Percentiles rank a stretch among this genome's conserved stretches.
Conservation (phyloP, 2,329 filamentous ascomycete genomes). For the Colletotrichum sp. region DNA sequence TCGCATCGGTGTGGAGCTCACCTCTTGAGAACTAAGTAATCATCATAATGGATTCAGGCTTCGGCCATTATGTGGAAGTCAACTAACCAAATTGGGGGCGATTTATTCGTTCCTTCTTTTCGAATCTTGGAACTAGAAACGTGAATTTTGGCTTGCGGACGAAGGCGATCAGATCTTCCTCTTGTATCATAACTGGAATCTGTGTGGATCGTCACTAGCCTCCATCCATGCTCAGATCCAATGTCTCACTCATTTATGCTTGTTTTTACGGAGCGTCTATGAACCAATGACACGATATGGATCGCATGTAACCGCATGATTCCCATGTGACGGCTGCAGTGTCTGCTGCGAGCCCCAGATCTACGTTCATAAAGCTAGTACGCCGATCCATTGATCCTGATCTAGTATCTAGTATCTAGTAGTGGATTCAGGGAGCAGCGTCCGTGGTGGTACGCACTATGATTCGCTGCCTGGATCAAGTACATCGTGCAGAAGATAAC, state of each 20-base stretch:
- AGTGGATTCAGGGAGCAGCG: background rate
- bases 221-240: background rate
- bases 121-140: background rate
- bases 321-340: background rate
- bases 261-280: background rate
- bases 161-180: background rate
- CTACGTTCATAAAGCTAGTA: background rate
- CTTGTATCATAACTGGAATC: background rate
- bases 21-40: background rate
- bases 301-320: background rate
- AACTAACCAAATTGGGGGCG: background rate
- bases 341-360: background rate
- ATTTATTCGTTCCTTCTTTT: background rate
- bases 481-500: background rate
- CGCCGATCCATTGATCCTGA: background rate
- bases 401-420: background rate
- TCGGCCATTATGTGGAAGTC: background rate
- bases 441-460: background rate
- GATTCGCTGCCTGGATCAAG: background rate
- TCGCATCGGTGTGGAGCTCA: background rate
- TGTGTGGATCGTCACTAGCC: background rate
- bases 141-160: background rate
- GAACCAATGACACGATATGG: background rate
- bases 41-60: fast-evolving
- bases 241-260: background rate